Conservation (phyloP, 2,329 filamentous ascomycete species). For the Ambrosiella beaveri region DNA sequence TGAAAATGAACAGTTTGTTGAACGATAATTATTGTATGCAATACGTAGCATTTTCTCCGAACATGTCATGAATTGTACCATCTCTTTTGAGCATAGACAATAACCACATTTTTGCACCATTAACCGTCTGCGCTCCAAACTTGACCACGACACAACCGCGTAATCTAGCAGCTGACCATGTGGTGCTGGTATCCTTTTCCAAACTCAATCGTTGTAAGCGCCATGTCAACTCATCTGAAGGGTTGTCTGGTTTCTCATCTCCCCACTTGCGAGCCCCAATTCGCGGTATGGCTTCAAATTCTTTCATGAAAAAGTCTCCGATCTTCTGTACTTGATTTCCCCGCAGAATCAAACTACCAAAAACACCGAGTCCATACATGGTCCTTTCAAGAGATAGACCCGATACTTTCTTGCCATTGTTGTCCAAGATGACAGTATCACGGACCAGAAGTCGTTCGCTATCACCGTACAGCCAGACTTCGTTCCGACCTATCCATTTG, state of each 20-base stretch:
- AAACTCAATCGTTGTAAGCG: conserved; percentile 34
- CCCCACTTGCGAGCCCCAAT: conserved; percentile 61
- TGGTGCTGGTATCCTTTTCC: conserved; percentile 42
- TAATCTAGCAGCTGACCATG: conserved; percentile 71
- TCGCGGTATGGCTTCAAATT: conserved; percentile 63
- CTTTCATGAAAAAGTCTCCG: conserved; percentile 56
- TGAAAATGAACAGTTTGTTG: no score
- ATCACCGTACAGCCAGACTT: conserved; percentile 46
- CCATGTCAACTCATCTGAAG: conserved; percentile 33
- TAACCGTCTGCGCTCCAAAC: conserved; percentile 67
- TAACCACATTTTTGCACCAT: conserved; percentile 68
- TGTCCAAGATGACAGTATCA: conserved; percentile 64
- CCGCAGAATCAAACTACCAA: conserved; percentile 71
- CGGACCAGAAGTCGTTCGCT: conserved; percentile 50
- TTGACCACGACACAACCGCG: conserved; percentile 80
- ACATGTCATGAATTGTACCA: conserved; percentile 50
- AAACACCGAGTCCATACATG: conserved; percentile 59
- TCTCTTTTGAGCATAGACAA: conserved; percentile 57
- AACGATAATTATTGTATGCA: conserved; percentile 40
- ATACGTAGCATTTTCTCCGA: conserved; percentile 67
- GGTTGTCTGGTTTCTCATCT: conserved; percentile 18
- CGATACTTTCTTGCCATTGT: conserved; percentile 25
- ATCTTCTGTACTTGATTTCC: conserved; percentile 52
- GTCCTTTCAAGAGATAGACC: conserved; percentile 34
- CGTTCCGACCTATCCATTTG: conserved; percentile 69